These are phyloP conservation scores for Xylaria hypoxylon DNA, from an alignment of 2,329 filamentous ascomycete species.

Conservation along the genomic window DNA sequence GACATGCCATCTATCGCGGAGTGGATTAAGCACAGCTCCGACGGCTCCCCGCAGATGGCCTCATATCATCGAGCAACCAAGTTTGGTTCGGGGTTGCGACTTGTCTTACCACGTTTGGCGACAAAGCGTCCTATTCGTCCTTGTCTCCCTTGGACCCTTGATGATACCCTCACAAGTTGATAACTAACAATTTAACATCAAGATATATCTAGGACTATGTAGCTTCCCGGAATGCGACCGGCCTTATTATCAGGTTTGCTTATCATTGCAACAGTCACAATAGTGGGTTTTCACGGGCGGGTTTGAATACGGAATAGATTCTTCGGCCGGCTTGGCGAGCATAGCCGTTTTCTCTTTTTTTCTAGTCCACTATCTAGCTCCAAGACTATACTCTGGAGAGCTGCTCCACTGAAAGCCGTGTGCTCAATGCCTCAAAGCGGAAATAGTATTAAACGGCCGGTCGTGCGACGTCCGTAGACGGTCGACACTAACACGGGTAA, in stretches of 20 bases:
- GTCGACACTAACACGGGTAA: constrained; percentile 34
- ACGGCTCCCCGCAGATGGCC: constrained; percentile 12
- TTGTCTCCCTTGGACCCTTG: constrained; percentile 11
- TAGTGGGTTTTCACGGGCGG: constrained; percentile 14
- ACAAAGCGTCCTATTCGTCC: constrained; percentile 17
- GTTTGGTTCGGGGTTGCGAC: neutral
- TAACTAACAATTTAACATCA: constrained; percentile 1
- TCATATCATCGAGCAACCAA: constrained; percentile 10
- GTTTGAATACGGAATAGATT: constrained; percentile 6
- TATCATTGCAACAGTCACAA: constrained; percentile 1
- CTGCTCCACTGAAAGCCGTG: constrained; percentile 24
- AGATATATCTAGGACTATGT: constrained; percentile 11
- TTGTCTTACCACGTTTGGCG: constrained; percentile 18
- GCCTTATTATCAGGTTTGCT: constrained; percentile 6
- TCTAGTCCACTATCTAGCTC: neutral
- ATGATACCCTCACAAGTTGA: constrained; percentile 18
- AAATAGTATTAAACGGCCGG: constrained; percentile 21
- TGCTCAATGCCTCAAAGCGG: constrained; percentile 35
- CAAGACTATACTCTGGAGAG: neutral
- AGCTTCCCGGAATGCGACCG: constrained; percentile 16
- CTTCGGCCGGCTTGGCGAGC: constrained; percentile 31
- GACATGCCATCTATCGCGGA: constrained; percentile 20
- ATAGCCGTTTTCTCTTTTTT: constrained; percentile 4
- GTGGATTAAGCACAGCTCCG: constrained; percentile 21
- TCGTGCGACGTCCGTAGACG: constrained; percentile 22